Percentiles rank a stretch among this genome's conserved stretches.
Conservation (phyloP, 768 basidiomycete genomes). For the Lactarius hengduanensis region DNA sequence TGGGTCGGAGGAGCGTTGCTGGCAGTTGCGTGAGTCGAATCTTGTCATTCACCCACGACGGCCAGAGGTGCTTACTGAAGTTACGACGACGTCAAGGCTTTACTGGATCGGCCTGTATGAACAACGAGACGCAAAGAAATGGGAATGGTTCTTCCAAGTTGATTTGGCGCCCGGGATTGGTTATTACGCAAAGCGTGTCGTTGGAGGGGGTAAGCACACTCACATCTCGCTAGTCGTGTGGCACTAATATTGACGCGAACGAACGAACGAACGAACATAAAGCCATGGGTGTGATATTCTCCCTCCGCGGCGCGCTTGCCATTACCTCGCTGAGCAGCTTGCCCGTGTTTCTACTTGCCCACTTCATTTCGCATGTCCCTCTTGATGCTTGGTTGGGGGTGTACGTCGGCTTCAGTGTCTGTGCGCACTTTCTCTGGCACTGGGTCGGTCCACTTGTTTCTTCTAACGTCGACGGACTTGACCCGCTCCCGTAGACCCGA, state of each 20-base stretch:
- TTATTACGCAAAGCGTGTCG: conserved; percentile 4
- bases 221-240: too few relatives aligned
- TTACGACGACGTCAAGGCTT: neutral
- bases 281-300: conserved; percentile 3
- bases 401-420: neutral
- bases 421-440: neutral
- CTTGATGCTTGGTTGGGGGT: conserved; percentile 9
- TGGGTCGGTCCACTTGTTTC: neutral
- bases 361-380: neutral
- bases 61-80: neutral
- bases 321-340: conserved; percentile 12
- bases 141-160: conserved; percentile 18
- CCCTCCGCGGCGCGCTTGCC: conserved; percentile 3
- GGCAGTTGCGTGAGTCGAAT: conserved; percentile 1
- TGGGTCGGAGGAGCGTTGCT: conserved; percentile 14
- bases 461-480: neutral
- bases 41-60: neutral
- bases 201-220: conserved; percentile 19
- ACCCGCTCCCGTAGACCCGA: neutral
- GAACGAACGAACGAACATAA: too few relatives aligned
- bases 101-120: conserved; percentile 18
- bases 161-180: conserved; percentile 9
- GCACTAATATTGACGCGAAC: neutral
- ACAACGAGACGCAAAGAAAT: neutral
- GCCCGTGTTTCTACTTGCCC: conserved; percentile 8